phyloP scores from a whole-genome alignment of 1,139 yeast species.

The Kurtzmaniella quercitrusa region DNA sequence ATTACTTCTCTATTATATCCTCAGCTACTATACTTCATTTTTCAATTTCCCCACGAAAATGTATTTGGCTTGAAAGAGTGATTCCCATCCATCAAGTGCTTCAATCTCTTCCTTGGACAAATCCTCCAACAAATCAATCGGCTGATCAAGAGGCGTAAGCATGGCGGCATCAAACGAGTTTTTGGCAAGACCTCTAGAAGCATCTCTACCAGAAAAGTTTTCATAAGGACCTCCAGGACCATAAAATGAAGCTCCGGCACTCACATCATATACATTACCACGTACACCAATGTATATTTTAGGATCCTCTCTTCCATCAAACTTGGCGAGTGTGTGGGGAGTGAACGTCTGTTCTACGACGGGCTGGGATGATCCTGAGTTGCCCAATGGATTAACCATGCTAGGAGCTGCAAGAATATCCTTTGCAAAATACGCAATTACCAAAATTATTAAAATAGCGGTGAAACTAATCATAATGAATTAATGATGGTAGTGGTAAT shows the following conservation, averaged over 20 bases:
- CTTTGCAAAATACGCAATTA: conserved; percentile 21
- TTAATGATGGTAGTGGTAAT: background rate
- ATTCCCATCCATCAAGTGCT: conserved; percentile 80
- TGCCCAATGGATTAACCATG: conserved; percentile 16
- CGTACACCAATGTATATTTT: conserved; percentile 78
- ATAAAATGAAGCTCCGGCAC: conserved; percentile 77
- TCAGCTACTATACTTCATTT: conserved; percentile 1
- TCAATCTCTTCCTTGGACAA: conserved; percentile 59
- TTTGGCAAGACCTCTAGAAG: conserved; percentile 87
- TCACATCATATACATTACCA: conserved; percentile 84
- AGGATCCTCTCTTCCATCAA: conserved; percentile 75
- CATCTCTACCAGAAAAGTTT: conserved; percentile 96
- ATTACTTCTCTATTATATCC: background rate
- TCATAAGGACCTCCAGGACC: conserved; percentile 97
- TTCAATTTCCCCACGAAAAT: conserved; percentile 59
- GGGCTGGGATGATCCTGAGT: conserved; percentile 39
- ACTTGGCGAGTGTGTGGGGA: conserved; percentile 67
- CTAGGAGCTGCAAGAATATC: conserved; percentile 16
- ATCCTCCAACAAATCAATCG: conserved; percentile 68
- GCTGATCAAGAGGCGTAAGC: conserved; percentile 58
- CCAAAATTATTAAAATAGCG: conserved; percentile 20
- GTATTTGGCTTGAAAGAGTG: conserved; percentile 76
- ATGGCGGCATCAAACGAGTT: conserved; percentile 75
- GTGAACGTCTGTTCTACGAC: conserved; percentile 77
- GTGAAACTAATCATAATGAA: conserved; percentile 13